A percentile compares a stretch with the other conserved stretches of the same genome.
Evolutionary conservation across 441 rosid species (phyloP).

Genomic region (Euphorbia schlechtendalii): DNA sequence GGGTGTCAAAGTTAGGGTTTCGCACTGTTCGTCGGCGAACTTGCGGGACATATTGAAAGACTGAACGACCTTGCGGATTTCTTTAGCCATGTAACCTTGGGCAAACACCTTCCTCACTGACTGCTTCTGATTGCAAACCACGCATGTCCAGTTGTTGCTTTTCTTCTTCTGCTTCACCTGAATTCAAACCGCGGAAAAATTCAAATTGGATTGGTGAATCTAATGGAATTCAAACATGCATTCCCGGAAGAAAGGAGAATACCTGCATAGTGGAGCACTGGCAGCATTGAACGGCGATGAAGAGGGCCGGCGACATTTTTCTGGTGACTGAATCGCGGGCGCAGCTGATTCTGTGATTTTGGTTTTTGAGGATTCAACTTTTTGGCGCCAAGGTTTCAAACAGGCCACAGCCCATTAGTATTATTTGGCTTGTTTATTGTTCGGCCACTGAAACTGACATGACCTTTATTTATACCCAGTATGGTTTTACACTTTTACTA

Average conservation of each 20-base stretch:
- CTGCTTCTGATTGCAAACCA: conserved; percentile 75
- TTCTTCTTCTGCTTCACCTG: conserved; percentile 89
- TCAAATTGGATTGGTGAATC: neutral
- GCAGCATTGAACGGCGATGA: conserved; percentile 68
- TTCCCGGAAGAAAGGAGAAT: neutral
- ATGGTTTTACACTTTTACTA: no score
- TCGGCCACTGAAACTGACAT: no score
- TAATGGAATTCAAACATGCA: neutral
- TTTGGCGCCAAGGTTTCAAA: conserved; percentile 5
- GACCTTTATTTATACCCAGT: no score
- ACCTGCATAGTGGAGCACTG: conserved; percentile 90
- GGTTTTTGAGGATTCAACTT: neutral
- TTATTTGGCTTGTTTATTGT: no score
- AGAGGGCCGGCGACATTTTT: conserved; percentile 34
- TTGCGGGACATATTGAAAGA: conserved; percentile 68
- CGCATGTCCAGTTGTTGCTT: conserved; percentile 75
- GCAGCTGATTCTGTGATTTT: no score
- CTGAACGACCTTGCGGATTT: conserved; percentile 68
- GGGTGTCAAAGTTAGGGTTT: neutral
- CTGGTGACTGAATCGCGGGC: neutral
- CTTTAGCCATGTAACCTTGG: conserved; percentile 54
- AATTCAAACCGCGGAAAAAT: neutral
- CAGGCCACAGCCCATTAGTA: no score
- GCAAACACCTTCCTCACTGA: conserved; percentile 60
- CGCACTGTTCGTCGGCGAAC: conserved; percentile 17